A percentile compares a stretch with the other conserved stretches of the same genome.
Evolutionary conservation across 163 green algal species (phyloP).

Genomic region (Prototheca stagnorum): DNA sequence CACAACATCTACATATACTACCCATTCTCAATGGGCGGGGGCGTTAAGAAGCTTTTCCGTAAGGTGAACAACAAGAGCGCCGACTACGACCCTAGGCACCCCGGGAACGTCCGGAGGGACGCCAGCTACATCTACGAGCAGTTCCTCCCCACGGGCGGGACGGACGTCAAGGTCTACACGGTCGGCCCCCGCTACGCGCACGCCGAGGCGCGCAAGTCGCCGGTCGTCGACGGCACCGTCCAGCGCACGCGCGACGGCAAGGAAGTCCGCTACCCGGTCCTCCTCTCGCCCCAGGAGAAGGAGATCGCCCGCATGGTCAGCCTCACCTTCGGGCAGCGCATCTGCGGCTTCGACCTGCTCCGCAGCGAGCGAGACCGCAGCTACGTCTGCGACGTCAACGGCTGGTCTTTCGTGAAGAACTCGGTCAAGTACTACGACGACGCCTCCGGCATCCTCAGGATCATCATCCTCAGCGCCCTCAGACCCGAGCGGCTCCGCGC

Average conservation of each 20-base stretch:
- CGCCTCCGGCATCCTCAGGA: slow-evolving; percentile 51
- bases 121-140: slow-evolving; percentile 94
- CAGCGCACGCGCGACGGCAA: slow-evolving; percentile 82
- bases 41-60: slow-evolving; percentile 90
- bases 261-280: slow-evolving; percentile 88
- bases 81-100: slow-evolving; percentile 63
- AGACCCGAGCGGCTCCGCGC: slow-evolving; percentile 45
- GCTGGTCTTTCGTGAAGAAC: slow-evolving; percentile 97
- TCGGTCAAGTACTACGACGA: slow-evolving; percentile 91
- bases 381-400: slow-evolving; percentile 98
- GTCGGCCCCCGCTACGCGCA: slow-evolving; percentile 82
- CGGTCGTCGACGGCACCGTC: slow-evolving; percentile 92
- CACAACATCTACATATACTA: slow-evolving; percentile 99
- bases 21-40: slow-evolving; percentile 81
- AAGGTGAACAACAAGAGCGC: slow-evolving; percentile 75
- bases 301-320: slow-evolving; percentile 87
- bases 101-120: slow-evolving; percentile 57
- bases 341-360: slow-evolving; percentile 97
- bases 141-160: slow-evolving; percentile 79
- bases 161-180: slow-evolving; percentile 92
- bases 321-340: slow-evolving; percentile 81
- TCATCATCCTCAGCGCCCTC: slow-evolving; percentile 64
- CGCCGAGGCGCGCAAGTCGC: slow-evolving; percentile 85
- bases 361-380: slow-evolving; percentile 57
- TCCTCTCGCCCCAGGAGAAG: slow-evolving; percentile 90